Conservation (phyloP, 108 stramenopile species). For the Schizochytrium sp. region DNA sequence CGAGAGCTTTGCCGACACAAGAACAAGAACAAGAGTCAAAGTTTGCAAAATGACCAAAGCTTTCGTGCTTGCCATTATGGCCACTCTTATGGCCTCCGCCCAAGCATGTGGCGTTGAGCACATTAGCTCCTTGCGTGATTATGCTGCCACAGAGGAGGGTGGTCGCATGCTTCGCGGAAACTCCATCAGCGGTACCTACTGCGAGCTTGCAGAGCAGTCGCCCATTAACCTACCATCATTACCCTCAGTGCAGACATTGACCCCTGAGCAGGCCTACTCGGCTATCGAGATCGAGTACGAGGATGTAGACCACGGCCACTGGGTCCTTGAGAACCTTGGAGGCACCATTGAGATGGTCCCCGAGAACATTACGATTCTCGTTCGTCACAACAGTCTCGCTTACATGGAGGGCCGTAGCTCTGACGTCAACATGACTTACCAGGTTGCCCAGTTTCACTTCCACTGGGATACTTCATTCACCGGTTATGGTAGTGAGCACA, state of each 20-base stretch:
- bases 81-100: neutral
- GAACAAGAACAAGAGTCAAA: too few species aligned
- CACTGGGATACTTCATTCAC: constrained; percentile 22
- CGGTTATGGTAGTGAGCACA: constrained; percentile 52
- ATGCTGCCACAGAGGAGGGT: neutral
- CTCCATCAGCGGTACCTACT: neutral
- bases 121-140: neutral
- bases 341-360: constrained; percentile 36
- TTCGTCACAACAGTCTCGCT: constrained; percentile 24
- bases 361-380: constrained; percentile 1
- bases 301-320: neutral
- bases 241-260: neutral
- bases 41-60: neutral
- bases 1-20: too few species aligned
- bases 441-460: constrained; percentile 58
- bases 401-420: neutral
- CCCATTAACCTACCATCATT: constrained; percentile 19
- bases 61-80: neutral
- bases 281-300: neutral
- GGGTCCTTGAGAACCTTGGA: constrained; percentile 38
- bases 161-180: neutral
- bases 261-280: neutral
- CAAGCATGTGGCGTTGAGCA: neutral
- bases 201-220: constrained; percentile 9
- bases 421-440: neutral